A percentile compares a stretch with the other conserved stretches of the same genome.
Evolutionary conservation across 345 rosid species (phyloP).

Genomic region (Odontarrhena argentea): DNA sequence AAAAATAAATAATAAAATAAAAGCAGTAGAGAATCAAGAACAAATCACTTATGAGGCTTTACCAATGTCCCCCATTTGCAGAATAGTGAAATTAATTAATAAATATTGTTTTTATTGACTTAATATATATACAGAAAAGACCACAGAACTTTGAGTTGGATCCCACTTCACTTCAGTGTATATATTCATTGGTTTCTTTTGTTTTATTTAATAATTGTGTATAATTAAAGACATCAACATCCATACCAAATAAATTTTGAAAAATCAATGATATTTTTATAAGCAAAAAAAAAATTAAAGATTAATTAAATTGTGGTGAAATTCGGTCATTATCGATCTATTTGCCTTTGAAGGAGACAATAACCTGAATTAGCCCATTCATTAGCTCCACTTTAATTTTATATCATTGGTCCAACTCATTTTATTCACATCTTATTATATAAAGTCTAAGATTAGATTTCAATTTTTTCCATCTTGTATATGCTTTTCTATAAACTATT

Average conservation of each 20-base stretch:
- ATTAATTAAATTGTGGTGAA: slow-evolving; percentile 23
- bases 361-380: slow-evolving; percentile 29
- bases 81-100: slow-evolving; percentile 20
- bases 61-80: slow-evolving; percentile 36
- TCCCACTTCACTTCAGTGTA: slow-evolving; percentile 34
- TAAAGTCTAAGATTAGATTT: slow-evolving; percentile 13
- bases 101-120: not conserved
- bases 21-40: slow-evolving; percentile 28
- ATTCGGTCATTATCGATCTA: slow-evolving; percentile 26
- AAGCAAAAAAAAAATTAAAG: slow-evolving; percentile 1
- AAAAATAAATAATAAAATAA: slow-evolving; percentile 19
- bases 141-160: slow-evolving; percentile 34
- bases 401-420: slow-evolving; percentile 34
- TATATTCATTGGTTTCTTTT: slow-evolving; percentile 28
- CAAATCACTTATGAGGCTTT: slow-evolving; percentile 41
- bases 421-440: slow-evolving; percentile 7
- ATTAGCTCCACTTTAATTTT: slow-evolving; percentile 29
- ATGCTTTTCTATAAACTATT: too few relatives aligned
- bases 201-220: slow-evolving; percentile 22
- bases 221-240: slow-evolving; percentile 39
- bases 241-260: slow-evolving; percentile 37
- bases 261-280: not conserved
- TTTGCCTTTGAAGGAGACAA: slow-evolving; percentile 31
- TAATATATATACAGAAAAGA: slow-evolving; percentile 3
- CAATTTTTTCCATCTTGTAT: slow-evolving; percentile 10